Base-by-base conservation (phyloP, 2,329 filamentous ascomycete species). In the Monilinia fructigena region DNA sequence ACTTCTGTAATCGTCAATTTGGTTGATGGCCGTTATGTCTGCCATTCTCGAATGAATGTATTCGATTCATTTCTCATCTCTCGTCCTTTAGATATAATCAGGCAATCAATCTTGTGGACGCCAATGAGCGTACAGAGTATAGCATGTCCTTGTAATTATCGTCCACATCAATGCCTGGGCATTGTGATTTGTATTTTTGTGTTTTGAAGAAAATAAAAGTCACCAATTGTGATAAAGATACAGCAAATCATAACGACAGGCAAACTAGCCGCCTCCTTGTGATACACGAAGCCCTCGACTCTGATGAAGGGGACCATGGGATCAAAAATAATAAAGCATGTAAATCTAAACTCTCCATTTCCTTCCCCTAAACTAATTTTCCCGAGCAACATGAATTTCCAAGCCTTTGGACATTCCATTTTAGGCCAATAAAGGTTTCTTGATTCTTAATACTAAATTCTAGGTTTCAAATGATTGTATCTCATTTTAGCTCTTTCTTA, bases 401-500 rank as follows among this genome's bases (percentile, higher is more conserved):
- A 23, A 23, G 31, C 11, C 20, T 20, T 8, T 7, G 23, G 7
- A 31, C 14, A 18, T 10, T 48, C 35, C 12, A 35, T 48, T 18
- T 18, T 38, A 7, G 42, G n/a, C 14, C 20, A 38, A n/a, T 18
- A 10, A 50, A 18, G 8, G 28, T 23, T 12, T 12, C 7, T 60
- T 23, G 1, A 5, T 50, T 38, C 45, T 23, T 28, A 26, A 26
- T 48, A 48, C 20, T 35, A 20, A 48, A 20, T 50, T 35, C 7
- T 38, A 16, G 48, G 31, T 60, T 50, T 48, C 12, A 11, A 35
- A 48, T 23, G 28, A 23, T 38, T 60, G 12, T 16, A 35, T 50
- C 42, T 50, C 42, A 38, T 60, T 50, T 60, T 38, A 38, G 38
- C 2, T 60, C 20, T 60, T 26, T 60, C 28, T 60, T 38, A 16